Evolutionary conservation across 2,329 filamentous ascomycete genomes (phyloP), one percentile per base, ranked within the genome.

Genomic region (Fusarium sp.): DNA sequence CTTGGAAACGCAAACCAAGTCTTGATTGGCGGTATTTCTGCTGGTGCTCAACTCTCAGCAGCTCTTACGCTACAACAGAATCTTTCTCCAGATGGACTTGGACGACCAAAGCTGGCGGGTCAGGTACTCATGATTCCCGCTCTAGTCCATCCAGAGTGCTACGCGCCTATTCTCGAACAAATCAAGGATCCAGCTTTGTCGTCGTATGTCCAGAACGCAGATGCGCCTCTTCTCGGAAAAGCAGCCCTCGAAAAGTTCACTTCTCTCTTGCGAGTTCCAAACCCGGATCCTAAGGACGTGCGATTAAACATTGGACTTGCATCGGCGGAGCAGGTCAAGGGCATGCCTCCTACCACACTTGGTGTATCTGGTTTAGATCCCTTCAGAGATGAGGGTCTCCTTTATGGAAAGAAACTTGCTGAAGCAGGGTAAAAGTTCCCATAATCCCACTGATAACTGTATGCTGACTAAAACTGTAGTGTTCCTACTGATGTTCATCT

Each of bases 111-210:
- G 2, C 77, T 87, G 54, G 81, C 82, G 0, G 87, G 87, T 0
- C 86, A 88, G 66, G 78, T 87, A 0, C 72, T 88, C 4, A 84
- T 85, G 79, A 86, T 87, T 14, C 85, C 86, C 0, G 81, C 79
- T 7, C 47, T 88, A 8, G 58, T 78, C 42, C 72, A 77, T 12
- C 46, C 73, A 0, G 66, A 72, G 2, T 74, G 68, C 40, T 75
- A 74, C 16, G 63, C 51, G 1, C 51, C 77, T 5, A 78, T 82
- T 16, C 30, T 82, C 10, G 74, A 72, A 14, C 76, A 79, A 63
- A 72, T 86, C 51, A 79, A 76, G 20, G 77, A 81, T 22, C 79
- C 75, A 0, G 77, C 78, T 0, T 45, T 83, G 2, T 86, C 85
- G 0, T 86, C 84, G 0, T 84, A 81, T 55, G 75, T 77, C 9